These are phyloP conservation scores for Nicotiana tabacum DNA, from an alignment of 257 asterid genomes.

Conservation along the genomic window DNA sequence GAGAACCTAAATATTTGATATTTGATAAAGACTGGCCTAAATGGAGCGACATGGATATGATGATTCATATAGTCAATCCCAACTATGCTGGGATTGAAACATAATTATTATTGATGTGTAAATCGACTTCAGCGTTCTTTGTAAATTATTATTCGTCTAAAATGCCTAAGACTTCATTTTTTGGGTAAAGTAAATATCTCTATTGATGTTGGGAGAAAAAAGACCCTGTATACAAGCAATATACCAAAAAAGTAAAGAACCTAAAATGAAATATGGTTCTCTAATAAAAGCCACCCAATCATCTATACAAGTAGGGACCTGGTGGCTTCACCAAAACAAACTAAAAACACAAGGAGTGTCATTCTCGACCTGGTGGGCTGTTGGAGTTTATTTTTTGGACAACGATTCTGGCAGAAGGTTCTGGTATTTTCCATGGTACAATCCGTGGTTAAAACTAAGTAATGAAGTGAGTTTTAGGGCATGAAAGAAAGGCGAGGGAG, in stretches of 20 bases:
- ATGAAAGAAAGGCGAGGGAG: neutral
- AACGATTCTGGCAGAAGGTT: neutral
- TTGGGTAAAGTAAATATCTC: too few species aligned
- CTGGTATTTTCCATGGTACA: neutral
- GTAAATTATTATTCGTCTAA: neutral
- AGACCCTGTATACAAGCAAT: neutral
- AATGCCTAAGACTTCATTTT: neutral
- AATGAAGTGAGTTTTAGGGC: neutral
- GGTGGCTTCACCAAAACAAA: neutral
- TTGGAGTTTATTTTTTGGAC: neutral
- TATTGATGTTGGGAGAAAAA: neutral
- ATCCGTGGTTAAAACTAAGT: neutral
- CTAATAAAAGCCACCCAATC: constrained; percentile 1
- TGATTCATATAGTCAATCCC: neutral
- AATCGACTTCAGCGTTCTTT: neutral
- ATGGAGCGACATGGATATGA: neutral
- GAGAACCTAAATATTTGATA: neutral
- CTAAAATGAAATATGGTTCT: neutral
- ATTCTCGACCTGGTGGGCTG: neutral
- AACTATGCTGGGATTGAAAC: neutral
- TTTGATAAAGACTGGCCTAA: neutral
- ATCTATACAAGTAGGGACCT: neutral
- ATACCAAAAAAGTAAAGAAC: neutral
- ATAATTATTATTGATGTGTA: neutral
- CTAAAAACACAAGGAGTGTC: neutral